phyloP scores from a whole-genome alignment of 140 eudicot genomes.

The Bidens hawaiensis region DNA sequence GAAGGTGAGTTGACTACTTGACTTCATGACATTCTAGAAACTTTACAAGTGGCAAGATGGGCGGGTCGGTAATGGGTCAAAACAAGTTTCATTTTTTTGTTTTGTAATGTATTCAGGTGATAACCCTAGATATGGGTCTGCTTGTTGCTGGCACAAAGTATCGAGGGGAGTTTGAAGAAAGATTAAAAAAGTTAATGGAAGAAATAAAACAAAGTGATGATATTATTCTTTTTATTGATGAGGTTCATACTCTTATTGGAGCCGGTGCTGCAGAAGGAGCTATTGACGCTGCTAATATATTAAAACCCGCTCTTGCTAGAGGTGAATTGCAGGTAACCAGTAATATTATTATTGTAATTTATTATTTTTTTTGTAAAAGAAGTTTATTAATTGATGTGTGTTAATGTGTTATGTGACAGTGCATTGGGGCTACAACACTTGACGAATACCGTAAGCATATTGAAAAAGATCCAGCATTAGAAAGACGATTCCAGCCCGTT shows the following conservation, averaged over 20 bases:
- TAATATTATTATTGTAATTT: neutral
- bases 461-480: slow-evolving; percentile 91
- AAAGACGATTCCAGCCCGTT: slow-evolving; percentile 89
- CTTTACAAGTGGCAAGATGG: neutral
- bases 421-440: slow-evolving; percentile 98
- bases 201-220: slow-evolving; percentile 90
- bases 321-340: slow-evolving; percentile 85
- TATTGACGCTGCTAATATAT: slow-evolving; percentile 93
- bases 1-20: slow-evolving; percentile 68
- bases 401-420: slow-evolving; percentile 53
- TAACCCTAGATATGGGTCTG: slow-evolving; percentile 93
- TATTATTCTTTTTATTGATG: slow-evolving; percentile 84
- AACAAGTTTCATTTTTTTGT: too few species aligned
- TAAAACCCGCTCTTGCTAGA: slow-evolving; percentile 92
- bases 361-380: neutral
- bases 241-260: slow-evolving; percentile 92
- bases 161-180: slow-evolving; percentile 96
- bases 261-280: slow-evolving; percentile 99
- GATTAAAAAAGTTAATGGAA: slow-evolving; percentile 92
- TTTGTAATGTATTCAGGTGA: slow-evolving; percentile 50
- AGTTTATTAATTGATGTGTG: neutral
- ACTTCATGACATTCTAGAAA: neutral
- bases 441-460: slow-evolving; percentile 95
- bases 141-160: slow-evolving; percentile 97
- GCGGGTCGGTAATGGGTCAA: too few species aligned